Evolutionary conservation across 805 yeast species (phyloP).

Genomic region (Candida succiphila): DNA sequence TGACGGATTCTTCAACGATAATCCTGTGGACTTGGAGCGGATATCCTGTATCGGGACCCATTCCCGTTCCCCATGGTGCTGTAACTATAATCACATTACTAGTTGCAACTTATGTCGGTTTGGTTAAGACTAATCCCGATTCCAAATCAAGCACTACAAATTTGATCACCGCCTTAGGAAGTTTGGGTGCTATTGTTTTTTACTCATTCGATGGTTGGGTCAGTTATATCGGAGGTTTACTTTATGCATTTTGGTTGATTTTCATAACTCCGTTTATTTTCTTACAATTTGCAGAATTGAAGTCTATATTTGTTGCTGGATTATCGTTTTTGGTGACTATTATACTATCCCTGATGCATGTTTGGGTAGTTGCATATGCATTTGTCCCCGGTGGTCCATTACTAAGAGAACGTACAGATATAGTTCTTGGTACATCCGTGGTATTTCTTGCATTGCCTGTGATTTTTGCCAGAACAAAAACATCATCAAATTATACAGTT

Average conservation of each 20-base stretch:
- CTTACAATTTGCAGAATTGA: constrained; percentile 28
- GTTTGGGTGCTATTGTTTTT: constrained; percentile 39
- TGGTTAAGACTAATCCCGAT: constrained; percentile 1
- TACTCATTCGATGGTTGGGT: constrained; percentile 53
- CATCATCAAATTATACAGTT: constrained; percentile 1
- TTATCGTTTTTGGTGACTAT: constrained; percentile 37
- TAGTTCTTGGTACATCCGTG: constrained; percentile 53
- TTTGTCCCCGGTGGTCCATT: constrained; percentile 92
- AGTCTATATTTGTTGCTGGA: constrained; percentile 44
- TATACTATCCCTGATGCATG: constrained; percentile 65
- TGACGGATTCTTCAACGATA: constrained; percentile 77
- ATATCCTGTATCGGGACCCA: constrained; percentile 76
- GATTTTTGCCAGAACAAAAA: constrained; percentile 21
- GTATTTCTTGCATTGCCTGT: constrained; percentile 40
- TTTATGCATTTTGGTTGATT: constrained; percentile 48
- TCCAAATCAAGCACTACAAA: constrained; percentile 5
- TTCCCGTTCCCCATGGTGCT: constrained; percentile 79
- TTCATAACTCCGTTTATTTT: constrained; percentile 53
- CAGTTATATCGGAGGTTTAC: constrained; percentile 67
- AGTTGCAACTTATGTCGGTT: constrained; percentile 43
- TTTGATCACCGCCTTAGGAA: constrained; percentile 30
- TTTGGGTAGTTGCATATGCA: constrained; percentile 97
- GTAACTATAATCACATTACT: constrained; percentile 50
- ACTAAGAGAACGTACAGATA: constrained; percentile 81
- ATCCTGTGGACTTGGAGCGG: constrained; percentile 98